A percentile compares a stretch with the other conserved stretches of the same genome.
Conservation (phyloP, 768 basidiomycete genomes). For the Boletus rufocinnamomeus region DNA sequence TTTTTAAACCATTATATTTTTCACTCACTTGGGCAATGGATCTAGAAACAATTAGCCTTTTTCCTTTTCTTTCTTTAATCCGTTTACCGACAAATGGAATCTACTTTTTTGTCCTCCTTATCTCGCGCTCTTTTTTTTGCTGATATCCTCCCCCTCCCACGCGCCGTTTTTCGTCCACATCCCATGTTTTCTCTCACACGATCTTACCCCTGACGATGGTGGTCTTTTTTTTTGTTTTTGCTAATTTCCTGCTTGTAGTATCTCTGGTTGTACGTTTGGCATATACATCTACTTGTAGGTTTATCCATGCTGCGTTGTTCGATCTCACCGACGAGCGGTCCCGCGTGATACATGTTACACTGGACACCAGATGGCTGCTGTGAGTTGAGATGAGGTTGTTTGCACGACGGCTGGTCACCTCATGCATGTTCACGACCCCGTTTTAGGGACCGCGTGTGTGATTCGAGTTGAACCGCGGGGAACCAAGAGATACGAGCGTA, state of each 20-base stretch:
- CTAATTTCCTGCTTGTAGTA: constrained; percentile 8
- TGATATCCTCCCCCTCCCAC: neutral
- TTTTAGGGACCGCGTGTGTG: neutral
- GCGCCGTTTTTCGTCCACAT: neutral
- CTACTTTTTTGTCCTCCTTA: neutral
- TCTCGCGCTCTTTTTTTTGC: neutral
- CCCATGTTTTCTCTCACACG: neutral
- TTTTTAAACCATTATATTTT: constrained; percentile 1
- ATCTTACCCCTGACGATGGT: neutral
- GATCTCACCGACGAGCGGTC: neutral
- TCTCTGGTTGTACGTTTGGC: constrained; percentile 5
- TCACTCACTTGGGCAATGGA: constrained; percentile 8
- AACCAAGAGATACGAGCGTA: neutral
- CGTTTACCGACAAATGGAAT: neutral
- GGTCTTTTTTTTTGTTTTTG: neutral
- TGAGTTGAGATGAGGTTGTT: neutral
- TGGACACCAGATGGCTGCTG: neutral
- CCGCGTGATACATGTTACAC: neutral
- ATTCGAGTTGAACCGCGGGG: neutral
- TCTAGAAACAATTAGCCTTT: constrained; percentile 12
- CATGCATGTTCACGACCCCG: neutral
- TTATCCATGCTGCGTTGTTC: neutral
- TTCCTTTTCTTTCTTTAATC: neutral
- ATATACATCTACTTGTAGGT: constrained; percentile 8
- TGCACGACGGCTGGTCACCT: no score